Base-by-base conservation (phyloP, 495 filamentous ascomycete genomes). In the Tuber melanosporum region DNA sequence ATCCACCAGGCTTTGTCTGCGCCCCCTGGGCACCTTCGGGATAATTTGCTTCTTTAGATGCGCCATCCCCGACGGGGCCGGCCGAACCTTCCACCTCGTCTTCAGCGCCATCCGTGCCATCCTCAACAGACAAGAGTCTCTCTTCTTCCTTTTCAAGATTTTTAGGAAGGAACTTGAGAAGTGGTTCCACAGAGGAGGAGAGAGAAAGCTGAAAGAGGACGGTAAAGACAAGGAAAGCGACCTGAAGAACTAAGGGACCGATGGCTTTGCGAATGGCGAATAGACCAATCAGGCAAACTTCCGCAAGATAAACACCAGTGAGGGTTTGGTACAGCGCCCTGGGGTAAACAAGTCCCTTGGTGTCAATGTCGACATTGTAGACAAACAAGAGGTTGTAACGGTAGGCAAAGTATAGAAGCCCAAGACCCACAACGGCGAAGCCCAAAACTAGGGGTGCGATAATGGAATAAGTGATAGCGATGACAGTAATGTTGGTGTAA, bases 301-400 rank as follows among this genome's bases (percentile, higher is more conserved):
- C 90, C 47, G 90, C 88, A 22, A 99, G 85, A 84, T 99, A 99
- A 74, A 95, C 88, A 78, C 95, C 95, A 1, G 92, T 91, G 66
- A 94, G 91, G 77, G 96, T 89, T 79, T 99, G 95, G 84, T 98
- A 94, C 77, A 99, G 85, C n/a, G 92, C 95, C 49, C 91, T 90
- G 7, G 92, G 91, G 83, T 98, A 99, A 77, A 92, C 89, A 49
- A 92, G 89, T 74, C 95, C 95, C 79, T 96, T 93, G 42, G 95
- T 98, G 85, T 99, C 95, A 83, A 98, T 91, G 73, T 87, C 78
- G 44, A 91, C 88, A 82, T 96, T 92, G 73, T 91, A 93, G 72
- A 97, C 93, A 85, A 96, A 99, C 71, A 99, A 88, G 81, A 98
- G 84, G 83, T 99, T 97, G 88, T 99, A 98, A 8, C 94, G 90